Evolutionary conservation across 495 filamentous ascomycete genomes (phyloP).

Genomic region (Oidiodendron maius): DNA sequence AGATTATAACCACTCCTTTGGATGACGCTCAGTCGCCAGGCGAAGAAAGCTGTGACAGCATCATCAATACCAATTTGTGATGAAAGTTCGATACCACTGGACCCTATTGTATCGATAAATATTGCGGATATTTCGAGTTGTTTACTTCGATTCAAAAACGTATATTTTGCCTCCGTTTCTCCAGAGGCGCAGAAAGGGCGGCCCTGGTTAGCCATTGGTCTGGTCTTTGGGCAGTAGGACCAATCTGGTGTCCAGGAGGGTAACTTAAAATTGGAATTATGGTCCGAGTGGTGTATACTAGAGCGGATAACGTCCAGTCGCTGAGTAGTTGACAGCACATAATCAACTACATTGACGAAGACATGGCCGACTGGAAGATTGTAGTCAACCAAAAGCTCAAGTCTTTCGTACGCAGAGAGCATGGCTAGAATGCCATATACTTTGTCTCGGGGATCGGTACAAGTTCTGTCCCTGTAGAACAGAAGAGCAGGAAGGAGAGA

Average conservation of each 20-base stretch:
- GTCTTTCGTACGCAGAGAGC: slow-evolving; percentile 13
- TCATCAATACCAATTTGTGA: slow-evolving; percentile 16
- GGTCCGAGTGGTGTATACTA: slow-evolving; percentile 55
- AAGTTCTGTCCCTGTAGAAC: slow-evolving; percentile 8
- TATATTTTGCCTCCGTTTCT: slow-evolving; percentile 11
- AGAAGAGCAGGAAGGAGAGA: not conserved
- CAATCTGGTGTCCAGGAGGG: slow-evolving; percentile 30
- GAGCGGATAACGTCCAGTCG: slow-evolving; percentile 53
- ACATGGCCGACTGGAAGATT: slow-evolving; percentile 21
- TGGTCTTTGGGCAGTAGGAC: slow-evolving; percentile 19
- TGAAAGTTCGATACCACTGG: slow-evolving; percentile 18
- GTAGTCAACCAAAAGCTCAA: slow-evolving; percentile 23
- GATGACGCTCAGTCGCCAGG: slow-evolving; percentile 21
- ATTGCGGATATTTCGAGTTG: slow-evolving; percentile 23
- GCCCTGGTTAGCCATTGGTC: slow-evolving; percentile 12
- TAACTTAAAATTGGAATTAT: slow-evolving; percentile 38
- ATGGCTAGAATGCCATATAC: slow-evolving; percentile 24
- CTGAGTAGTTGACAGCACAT: slow-evolving; percentile 20
- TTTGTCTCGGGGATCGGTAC: slow-evolving; percentile 21
- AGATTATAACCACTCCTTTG: slow-evolving; percentile 3
- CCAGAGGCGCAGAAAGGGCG: slow-evolving; percentile 20
- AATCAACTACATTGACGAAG: slow-evolving; percentile 26
- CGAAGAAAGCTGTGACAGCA: slow-evolving; percentile 26
- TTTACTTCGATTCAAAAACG: slow-evolving; percentile 13
- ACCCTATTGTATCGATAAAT: slow-evolving; percentile 18